phyloP scores from a whole-genome alignment of 768 basidiomycete species.

The Leccinellum rugosiceps region DNA sequence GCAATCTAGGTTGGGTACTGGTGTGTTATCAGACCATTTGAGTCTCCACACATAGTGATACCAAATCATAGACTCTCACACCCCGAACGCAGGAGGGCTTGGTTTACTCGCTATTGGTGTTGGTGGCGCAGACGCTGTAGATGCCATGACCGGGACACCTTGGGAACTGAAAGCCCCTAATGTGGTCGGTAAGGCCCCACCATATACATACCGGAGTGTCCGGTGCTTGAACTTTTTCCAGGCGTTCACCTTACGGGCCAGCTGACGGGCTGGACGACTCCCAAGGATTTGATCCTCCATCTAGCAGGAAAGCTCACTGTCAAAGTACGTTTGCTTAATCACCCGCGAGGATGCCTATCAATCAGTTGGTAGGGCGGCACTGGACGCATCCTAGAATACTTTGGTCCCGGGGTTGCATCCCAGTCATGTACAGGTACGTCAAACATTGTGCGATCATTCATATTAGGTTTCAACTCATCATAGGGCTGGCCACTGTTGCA shows the following conservation, averaged over 20 bases:
- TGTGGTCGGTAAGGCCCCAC: constrained; percentile 57
- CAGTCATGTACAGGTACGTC: constrained; percentile 88
- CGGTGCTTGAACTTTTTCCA: constrained; percentile 24
- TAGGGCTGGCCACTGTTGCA: constrained; percentile 89
- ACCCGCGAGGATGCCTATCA: not conserved
- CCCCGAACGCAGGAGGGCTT: constrained; percentile 96
- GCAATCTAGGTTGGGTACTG: constrained; percentile 75
- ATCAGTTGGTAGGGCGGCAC: constrained; percentile 74
- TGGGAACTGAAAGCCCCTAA: constrained; percentile 96
- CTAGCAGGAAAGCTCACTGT: constrained; percentile 94
- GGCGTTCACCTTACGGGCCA: constrained; percentile 88
- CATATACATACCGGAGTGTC: not conserved
- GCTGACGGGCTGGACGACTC: constrained; percentile 87
- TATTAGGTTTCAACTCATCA: not conserved
- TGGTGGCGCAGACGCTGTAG: constrained; percentile 98
- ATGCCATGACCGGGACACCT: constrained; percentile 96
- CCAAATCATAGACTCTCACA: constrained; percentile 77
- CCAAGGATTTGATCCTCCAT: constrained; percentile 95
- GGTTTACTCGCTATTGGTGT: constrained; percentile 97
- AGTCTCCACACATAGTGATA: not conserved
- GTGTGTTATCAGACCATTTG: constrained; percentile 35
- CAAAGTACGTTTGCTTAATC: constrained; percentile 49
- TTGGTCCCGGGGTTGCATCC: constrained; percentile 82
- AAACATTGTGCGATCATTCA: not conserved
- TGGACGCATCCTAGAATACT: constrained; percentile 94